These are phyloP conservation scores for Petunia hybrid DNA, from an alignment of 305 asterid species.

Conservation along the genomic window DNA sequence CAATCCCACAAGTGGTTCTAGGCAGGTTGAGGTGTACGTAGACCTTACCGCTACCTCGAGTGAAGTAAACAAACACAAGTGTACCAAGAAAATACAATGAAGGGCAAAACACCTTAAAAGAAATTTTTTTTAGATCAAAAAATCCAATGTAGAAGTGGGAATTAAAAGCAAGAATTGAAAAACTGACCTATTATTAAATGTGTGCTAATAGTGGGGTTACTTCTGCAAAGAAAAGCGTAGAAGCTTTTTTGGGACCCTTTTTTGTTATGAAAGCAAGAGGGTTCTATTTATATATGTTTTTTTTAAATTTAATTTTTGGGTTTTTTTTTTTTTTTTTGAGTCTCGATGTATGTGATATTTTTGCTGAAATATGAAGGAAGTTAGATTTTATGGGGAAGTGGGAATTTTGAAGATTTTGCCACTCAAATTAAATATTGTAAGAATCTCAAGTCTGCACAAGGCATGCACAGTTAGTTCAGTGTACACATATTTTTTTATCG, in stretches of 20 bases:
- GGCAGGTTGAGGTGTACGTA: no score
- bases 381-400: conserved; percentile 46
- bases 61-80: conserved; percentile 33
- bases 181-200: background rate
- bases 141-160: conserved; percentile 6
- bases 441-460: background rate
- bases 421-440: conserved; percentile 36
- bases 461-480: no score
- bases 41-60: no score
- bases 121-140: no score
- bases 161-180: conserved; percentile 56
- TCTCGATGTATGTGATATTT: conserved; percentile 6
- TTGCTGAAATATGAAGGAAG: conserved; percentile 40
- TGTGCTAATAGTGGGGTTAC: conserved; percentile 24
- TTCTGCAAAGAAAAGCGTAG: conserved; percentile 41
- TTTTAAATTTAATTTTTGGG: background rate
- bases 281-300: conserved; percentile 30
- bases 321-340: conserved; percentile 16
- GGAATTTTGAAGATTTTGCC: conserved; percentile 50
- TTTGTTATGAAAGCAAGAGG: background rate
- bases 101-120: no score
- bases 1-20: no score
- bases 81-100: conserved; percentile 30
- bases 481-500: no score
- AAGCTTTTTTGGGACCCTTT: conserved; percentile 40